A percentile compares a stretch with the other conserved stretches of the same genome.
Evolutionary conservation across 371 early-diverging fungal genomes (phyloP).

Genomic region (Paraphysoderma sedebokerense): DNA sequence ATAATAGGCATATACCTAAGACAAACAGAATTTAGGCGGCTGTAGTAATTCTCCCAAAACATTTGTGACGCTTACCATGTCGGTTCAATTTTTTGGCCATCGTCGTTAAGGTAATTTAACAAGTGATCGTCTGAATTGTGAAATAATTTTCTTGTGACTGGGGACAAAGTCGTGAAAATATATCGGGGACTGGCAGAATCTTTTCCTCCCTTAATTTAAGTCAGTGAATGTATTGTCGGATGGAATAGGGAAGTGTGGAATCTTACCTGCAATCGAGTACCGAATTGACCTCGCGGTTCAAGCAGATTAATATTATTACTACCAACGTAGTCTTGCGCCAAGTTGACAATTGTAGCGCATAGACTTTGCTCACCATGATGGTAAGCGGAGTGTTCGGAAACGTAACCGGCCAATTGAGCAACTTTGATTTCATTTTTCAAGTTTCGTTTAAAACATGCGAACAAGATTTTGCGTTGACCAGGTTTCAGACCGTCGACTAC

Average conservation of each 20-base stretch:
- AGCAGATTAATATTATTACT: slow-evolving; percentile 94
- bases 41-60: not conserved
- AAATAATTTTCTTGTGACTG: slow-evolving; percentile 72
- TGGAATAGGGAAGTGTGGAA: not conserved
- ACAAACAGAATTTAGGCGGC: not conserved
- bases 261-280: slow-evolving; percentile 64
- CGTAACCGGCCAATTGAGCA: slow-evolving; percentile 87
- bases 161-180: slow-evolving; percentile 72
- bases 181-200: slow-evolving; percentile 98
- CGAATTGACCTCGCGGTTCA: slow-evolving; percentile 92
- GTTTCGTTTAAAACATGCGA: slow-evolving; percentile 82
- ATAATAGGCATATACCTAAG: slow-evolving; percentile 82
- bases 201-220: slow-evolving; percentile 67
- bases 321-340: slow-evolving; percentile 98
- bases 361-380: slow-evolving; percentile 97
- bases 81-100: slow-evolving; percentile 91
- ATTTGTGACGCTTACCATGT: slow-evolving; percentile 46
- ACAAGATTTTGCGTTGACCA: slow-evolving; percentile 97
- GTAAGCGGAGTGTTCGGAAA: slow-evolving; percentile 87
- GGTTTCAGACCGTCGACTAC: slow-evolving; percentile 98
- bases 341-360: slow-evolving; percentile 76
- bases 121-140: slow-evolving; percentile 79
- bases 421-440: slow-evolving; percentile 87
- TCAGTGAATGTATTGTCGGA: not conserved
- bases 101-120: slow-evolving; percentile 83